Conservation (phyloP, 2,329 filamentous ascomycete genomes). For the Penicillium sp. region DNA sequence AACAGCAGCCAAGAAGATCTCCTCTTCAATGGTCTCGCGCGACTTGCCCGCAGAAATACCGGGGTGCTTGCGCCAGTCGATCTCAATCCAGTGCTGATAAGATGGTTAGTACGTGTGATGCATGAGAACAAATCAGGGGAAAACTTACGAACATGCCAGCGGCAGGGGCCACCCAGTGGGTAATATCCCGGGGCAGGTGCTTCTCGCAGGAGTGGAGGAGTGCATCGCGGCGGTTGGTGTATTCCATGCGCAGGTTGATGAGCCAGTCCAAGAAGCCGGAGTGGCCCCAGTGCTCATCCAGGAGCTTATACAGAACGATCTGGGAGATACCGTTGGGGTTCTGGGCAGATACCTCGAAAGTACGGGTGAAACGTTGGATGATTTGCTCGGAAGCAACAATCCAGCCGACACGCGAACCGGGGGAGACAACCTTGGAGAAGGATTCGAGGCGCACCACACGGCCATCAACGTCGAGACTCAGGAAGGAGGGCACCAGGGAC, state of each 20-base stretch:
- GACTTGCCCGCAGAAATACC: slow-evolving; percentile 36
- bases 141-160: slow-evolving; percentile 91
- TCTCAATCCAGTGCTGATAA: slow-evolving; percentile 47
- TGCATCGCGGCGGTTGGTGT: slow-evolving; percentile 73
- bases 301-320: slow-evolving; percentile 77
- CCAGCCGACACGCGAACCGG: slow-evolving; percentile 82
- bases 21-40: slow-evolving; percentile 65
- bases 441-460: slow-evolving; percentile 88
- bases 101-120: slow-evolving; percentile 5
- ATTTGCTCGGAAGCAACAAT: slow-evolving; percentile 83
- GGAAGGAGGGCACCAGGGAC: slow-evolving; percentile 68
- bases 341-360: slow-evolving; percentile 80
- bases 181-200: slow-evolving; percentile 69
- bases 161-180: slow-evolving; percentile 73
- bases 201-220: slow-evolving; percentile 77
- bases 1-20: slow-evolving; percentile 76
- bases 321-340: slow-evolving; percentile 83
- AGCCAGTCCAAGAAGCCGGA: slow-evolving; percentile 86
- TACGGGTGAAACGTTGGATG: slow-evolving; percentile 74
- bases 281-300: slow-evolving; percentile 95
- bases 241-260: slow-evolving; percentile 74
- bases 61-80: slow-evolving; percentile 50
- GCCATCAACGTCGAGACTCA: slow-evolving; percentile 80
- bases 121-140: neutral
- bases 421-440: slow-evolving; percentile 86